Evolutionary conservation across 2,329 filamentous ascomycete species (phyloP).

Genomic region (Stagonosporopsis chrysanthemi): DNA sequence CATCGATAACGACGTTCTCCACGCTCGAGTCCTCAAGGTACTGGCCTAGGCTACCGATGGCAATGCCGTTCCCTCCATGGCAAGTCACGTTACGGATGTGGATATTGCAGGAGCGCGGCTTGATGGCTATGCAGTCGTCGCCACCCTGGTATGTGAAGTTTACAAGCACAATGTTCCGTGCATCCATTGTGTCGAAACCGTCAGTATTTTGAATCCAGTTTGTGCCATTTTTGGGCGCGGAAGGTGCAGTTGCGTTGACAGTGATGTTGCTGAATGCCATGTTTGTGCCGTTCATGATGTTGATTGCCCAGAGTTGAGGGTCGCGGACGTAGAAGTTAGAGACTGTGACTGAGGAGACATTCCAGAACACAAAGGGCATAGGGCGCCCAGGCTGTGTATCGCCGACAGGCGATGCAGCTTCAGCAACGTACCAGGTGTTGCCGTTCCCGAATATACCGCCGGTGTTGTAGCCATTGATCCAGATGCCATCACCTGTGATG

Average conservation of each 20-base stretch:
- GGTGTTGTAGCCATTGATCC: constrained; percentile 8
- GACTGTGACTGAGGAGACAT: constrained; percentile 1
- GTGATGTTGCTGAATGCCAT: constrained; percentile 11
- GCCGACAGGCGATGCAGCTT: constrained; percentile 7
- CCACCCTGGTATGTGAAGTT: constrained; percentile 11
- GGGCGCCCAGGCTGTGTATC: constrained; percentile 8
- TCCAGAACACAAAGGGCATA: constrained; percentile 12
- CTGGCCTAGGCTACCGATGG: constrained; percentile 10
- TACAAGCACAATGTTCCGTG: constrained; percentile 1
- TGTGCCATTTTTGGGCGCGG: constrained; percentile 4
- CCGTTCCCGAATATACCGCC: constrained; percentile 8
- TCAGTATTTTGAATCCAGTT: constrained; percentile 12
- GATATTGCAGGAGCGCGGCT: constrained; percentile 2
- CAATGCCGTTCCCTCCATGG: constrained; percentile 6
- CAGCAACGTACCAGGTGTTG: constrained; percentile 8
- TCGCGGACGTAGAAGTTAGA: constrained; percentile 12
- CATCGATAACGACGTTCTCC: constrained; percentile 7
- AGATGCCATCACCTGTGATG: constrained; percentile 4
- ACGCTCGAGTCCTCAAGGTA: constrained; percentile 10
- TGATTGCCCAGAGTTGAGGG: constrained; percentile 9
- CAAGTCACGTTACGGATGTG: constrained; percentile 6
- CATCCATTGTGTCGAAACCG: constrained; percentile 10
- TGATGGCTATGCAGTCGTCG: constrained; percentile 9
- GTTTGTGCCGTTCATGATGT: constrained; percentile 12
- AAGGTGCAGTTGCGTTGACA: constrained; percentile 5